These are phyloP conservation scores for Trypanosoma mega DNA, from an alignment of 208 protist species.

Conservation along the genomic window DNA sequence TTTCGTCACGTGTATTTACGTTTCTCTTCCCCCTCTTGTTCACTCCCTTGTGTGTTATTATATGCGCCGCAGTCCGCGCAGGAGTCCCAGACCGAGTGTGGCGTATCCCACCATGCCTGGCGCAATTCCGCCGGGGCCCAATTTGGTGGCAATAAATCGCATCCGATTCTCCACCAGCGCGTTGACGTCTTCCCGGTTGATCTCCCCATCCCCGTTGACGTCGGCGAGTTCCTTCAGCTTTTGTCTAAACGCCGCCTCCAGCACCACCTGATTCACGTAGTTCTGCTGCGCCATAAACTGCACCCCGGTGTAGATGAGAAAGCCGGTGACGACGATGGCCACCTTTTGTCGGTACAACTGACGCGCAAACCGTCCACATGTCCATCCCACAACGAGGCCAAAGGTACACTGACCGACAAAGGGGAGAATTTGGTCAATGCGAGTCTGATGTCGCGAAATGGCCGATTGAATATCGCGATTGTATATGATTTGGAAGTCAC, in stretches of 20 bases:
- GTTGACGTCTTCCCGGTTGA: conserved; percentile 53
- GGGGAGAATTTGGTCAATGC: conserved; percentile 47
- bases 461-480: conserved; percentile 37
- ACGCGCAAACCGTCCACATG: conserved; percentile 33
- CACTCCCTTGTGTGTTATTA: no score
- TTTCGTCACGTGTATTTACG: no score
- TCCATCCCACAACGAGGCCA: conserved; percentile 40
- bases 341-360: conserved; percentile 43
- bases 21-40: no score
- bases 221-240: conserved; percentile 53
- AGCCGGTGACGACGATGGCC: conserved; percentile 37
- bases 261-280: conserved; percentile 46
- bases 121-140: conserved; percentile 55
- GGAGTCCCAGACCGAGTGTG: conserved; percentile 47
- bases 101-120: conserved; percentile 53
- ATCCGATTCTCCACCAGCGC: conserved; percentile 55
- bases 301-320: conserved; percentile 36
- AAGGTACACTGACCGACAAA: conserved; percentile 52
- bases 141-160: conserved; percentile 52
- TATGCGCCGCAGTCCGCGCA: conserved; percentile 44
- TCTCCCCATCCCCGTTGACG: conserved; percentile 52
- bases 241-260: conserved; percentile 43
- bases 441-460: conserved; percentile 26
- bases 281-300: conserved; percentile 70
- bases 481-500: conserved; percentile 73